Evolutionary conservation across 73 alveolate species (phyloP).

Genomic region (Blepharisma japonicum): DNA sequence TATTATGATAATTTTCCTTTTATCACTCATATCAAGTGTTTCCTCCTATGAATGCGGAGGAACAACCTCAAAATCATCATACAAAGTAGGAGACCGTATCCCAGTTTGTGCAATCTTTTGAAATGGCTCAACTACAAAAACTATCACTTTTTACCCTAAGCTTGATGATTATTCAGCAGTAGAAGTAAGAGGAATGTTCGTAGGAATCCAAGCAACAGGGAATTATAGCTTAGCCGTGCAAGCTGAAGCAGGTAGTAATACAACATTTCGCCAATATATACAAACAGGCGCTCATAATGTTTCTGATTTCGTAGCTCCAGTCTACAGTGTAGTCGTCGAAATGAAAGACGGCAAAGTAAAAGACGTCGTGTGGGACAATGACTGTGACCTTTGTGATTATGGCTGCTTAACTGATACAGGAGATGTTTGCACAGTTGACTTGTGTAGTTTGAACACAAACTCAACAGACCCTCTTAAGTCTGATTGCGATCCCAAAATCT

Average conservation of each 20-base stretch:
- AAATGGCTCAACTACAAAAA: too few species aligned
- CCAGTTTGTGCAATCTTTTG: not conserved
- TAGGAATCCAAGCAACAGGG: too few species aligned
- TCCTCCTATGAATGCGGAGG: not conserved
- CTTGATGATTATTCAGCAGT: too few species aligned
- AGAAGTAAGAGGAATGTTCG: too few species aligned
- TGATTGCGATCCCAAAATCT: slow-evolving; percentile 17
- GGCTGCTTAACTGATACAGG: not conserved
- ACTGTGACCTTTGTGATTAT: slow-evolving; percentile 4
- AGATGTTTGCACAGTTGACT: not conserved
- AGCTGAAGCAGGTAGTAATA: too few species aligned
- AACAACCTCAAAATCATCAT: not conserved
- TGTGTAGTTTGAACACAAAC: not conserved
- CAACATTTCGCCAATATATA: too few species aligned
- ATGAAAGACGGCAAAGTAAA: not conserved
- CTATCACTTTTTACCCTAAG: too few species aligned
- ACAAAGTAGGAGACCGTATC: not conserved
- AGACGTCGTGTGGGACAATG: not conserved
- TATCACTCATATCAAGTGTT: not conserved
- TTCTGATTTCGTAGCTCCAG: not conserved
- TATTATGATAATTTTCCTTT: not conserved
- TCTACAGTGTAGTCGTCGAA: slow-evolving; percentile 9
- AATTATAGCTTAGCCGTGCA: too few species aligned
- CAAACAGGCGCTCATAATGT: too few species aligned
- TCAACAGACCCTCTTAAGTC: too few species aligned